Percentiles rank a stretch among this genome's conserved stretches.
Conservation (phyloP, 2,329 filamentous ascomycete genomes). For the Claviceps sp. region DNA sequence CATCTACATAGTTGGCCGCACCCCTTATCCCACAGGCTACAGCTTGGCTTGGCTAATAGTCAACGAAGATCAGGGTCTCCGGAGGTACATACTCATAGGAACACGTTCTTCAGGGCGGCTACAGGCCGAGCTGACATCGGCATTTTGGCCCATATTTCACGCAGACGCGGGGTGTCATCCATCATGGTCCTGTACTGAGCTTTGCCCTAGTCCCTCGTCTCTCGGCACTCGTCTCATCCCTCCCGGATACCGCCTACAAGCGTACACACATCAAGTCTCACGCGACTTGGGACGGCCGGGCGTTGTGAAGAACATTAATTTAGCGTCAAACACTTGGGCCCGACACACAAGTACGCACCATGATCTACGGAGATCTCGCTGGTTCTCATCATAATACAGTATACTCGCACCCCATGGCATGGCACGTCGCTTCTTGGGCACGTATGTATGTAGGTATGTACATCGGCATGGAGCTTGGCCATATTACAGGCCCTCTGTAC, state of each 20-base stretch:
- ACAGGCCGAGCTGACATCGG: background rate
- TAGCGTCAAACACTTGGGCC: too few relatives aligned
- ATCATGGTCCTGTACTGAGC: background rate
- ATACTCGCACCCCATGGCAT: background rate
- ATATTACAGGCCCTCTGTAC: background rate
- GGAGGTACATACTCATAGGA: background rate
- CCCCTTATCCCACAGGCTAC: background rate
- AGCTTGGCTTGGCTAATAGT: background rate
- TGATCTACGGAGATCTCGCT: background rate
- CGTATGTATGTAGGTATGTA: too few relatives aligned
- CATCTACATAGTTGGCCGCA: background rate
- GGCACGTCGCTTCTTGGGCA: background rate
- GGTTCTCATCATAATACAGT: background rate
- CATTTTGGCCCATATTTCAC: background rate
- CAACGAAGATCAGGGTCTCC: background rate
- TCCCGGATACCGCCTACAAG: background rate
- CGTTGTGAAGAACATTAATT: too few relatives aligned
- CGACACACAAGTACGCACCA: background rate
- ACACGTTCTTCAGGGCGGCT: background rate
- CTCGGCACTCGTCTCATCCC: background rate
- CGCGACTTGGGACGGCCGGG: too few relatives aligned
- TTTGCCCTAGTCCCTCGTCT: background rate
- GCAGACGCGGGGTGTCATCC: background rate
- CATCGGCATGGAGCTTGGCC: background rate
- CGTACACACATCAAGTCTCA: background rate